Base-by-base conservation (phyloP, 2,329 filamentous ascomycete genomes). In the Aureobasidium sp. region DNA sequence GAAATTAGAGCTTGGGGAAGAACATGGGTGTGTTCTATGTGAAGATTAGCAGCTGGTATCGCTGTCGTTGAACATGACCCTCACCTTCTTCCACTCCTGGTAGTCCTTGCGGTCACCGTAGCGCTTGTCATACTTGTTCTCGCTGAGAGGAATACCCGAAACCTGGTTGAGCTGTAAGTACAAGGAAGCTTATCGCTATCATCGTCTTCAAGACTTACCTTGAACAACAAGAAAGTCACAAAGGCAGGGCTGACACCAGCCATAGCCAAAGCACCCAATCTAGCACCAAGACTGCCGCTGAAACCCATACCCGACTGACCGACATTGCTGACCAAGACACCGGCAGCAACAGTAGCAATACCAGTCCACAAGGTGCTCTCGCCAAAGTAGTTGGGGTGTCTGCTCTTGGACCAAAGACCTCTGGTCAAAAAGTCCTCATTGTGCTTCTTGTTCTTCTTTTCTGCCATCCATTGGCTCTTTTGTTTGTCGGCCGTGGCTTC, bases 321-420 rank as follows among this genome's bases (percentile, higher is more conserved):
- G 0, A 82, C 79, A n/a, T 73, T 74, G 15, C 77, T 76, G 1
- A 81, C 72, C 53, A 90, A 74, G 1, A 84, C 75, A 0, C 85
- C 84, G 0, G 81, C 83, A 0, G 84, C 80, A 0, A 78, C 74
- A 5, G 83, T 81, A 0, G 86, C 85, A 63, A 89, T 82, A 1
- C 87, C 87, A 0, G 82, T 84, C 87, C 86, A 90, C 36, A 90
- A 75, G 12, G 84, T 86, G 31, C 79, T 80, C 72, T 89, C 87
- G n/a, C 87, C 87, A 70, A 89, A 87, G 75, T 89, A 89, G 69
- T 89, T 87, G 0, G 87, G 87, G 72, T 87, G 84, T 64, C 84
- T 75, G 52, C 79, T 82, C 69, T 81, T 79, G 6, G 77, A 76
- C 82, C 86, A 89, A 39, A 89, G 68, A 0, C 87, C 87, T 1